These are phyloP conservation scores for Bifiguratus adelaidae DNA, from an alignment of 192 early-diverging fungal genomes.

Conservation along the genomic window DNA sequence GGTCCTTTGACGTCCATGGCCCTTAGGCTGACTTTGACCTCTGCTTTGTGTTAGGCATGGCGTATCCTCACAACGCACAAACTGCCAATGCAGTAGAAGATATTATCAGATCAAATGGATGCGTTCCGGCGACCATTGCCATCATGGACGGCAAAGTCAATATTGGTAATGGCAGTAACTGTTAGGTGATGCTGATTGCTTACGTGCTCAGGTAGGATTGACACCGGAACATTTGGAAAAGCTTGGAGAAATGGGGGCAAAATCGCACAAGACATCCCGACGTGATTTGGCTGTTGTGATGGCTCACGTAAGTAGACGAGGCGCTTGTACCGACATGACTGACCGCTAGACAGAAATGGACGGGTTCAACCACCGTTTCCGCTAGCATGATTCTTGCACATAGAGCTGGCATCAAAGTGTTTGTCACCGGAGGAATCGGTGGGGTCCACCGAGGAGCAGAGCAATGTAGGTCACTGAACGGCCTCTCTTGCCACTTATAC, in stretches of 20 bases:
- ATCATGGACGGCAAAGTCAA: constrained; percentile 76
- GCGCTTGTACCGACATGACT: no score
- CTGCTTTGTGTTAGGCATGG: constrained; percentile 50
- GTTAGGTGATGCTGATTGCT: no score
- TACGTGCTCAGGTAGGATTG: no score
- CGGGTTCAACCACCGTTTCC: constrained; percentile 90
- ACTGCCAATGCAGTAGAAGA: constrained; percentile 76
- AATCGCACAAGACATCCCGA: constrained; percentile 71
- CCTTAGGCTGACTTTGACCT: neutral
- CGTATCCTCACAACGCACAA: constrained; percentile 83
- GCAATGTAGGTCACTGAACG: constrained; percentile 25
- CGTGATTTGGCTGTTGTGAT: constrained; percentile 76
- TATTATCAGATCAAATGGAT: constrained; percentile 59
- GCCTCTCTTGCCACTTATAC: neutral
- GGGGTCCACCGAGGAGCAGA: constrained; percentile 86
- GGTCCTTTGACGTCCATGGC: neutral
- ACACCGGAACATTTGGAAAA: constrained; percentile 40
- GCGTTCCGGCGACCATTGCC: constrained; percentile 83
- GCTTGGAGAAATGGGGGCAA: constrained; percentile 46
- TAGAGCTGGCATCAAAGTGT: constrained; percentile 74
- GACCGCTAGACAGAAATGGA: constrained; percentile 41
- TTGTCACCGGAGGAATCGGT: constrained; percentile 97
- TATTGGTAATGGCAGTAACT: no score
- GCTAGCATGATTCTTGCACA: constrained; percentile 86
- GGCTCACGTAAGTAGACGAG: constrained; percentile 31